Evolutionary conservation across 306 rosid genomes (phyloP), one percentile per base, ranked within the genome.

Genomic region (Cicer arietinum): DNA sequence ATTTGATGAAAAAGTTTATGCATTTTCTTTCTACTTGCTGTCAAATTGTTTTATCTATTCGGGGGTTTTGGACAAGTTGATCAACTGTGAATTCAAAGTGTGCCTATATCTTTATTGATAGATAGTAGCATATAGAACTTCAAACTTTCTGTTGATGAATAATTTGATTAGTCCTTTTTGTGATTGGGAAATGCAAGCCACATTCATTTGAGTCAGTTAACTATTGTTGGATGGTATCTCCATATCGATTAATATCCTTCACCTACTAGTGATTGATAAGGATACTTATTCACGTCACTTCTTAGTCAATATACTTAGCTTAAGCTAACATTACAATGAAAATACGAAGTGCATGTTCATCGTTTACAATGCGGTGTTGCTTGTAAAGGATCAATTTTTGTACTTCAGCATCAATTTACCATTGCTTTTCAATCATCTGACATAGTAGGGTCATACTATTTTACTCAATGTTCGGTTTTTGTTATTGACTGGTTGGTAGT

Each of bases 251-350:
- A 22, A 22, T 22, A 22, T 22, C 3, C 25, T 22, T 22, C 25
- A 22, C 25, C 25, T n/a, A 0, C 14, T n/a, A 69, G 63, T 16
- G n/a, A 37, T 37, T 6, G 61, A 39, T 37, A 46, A 58, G 43
- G 71, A 58, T 17, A 39, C 22, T 59, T 18, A 16, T 57, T 73
- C 48, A 69, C 73, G 16, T 67, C 39, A 43, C 72, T 69, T 53
- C 35, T 25, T 10, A 43, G 73, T 73, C 7, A 44, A 40, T 9
- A 8, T 18, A 20, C 71, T 10, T 53, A 16, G 63, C 69, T 50
- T 46, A 67, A 63, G 44, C 75, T 37, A 8, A 8, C 35, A 4
- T 56, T 65, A 12, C 22, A 22, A 13, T 48, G 60, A 65, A 39
- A 73, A 60, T 35, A 7, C 13, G 6, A 60, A 35, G 8, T 35